Conservation (phyloP, 805 yeast species). For the Myxozyma geophila region DNA sequence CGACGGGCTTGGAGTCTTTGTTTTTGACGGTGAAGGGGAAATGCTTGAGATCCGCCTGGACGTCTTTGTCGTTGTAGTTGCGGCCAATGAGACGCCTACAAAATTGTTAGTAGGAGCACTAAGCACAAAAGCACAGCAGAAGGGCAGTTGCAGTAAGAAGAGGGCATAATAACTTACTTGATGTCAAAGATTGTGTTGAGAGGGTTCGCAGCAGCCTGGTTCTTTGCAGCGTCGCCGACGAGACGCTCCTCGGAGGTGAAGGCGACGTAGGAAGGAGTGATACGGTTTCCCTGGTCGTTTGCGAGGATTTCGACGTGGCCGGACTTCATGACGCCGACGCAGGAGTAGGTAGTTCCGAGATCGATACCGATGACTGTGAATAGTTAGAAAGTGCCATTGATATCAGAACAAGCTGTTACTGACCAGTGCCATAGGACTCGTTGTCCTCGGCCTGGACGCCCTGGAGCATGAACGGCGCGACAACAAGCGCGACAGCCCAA, state of each 20-base stretch:
- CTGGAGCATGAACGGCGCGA: slow-evolving; percentile 45
- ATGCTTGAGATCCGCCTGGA: slow-evolving; percentile 78
- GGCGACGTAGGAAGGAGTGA: slow-evolving; percentile 95
- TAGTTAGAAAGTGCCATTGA: neutral
- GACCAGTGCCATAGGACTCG: slow-evolving; percentile 48
- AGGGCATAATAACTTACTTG: slow-evolving; percentile 46
- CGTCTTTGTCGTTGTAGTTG: slow-evolving; percentile 77
- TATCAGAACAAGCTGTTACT: slow-evolving; percentile 5
- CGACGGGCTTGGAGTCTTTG: slow-evolving; percentile 82
- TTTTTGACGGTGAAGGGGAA: slow-evolving; percentile 83
- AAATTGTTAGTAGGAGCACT: neutral
- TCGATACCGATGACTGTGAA: slow-evolving; percentile 81
- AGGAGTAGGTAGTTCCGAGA: slow-evolving; percentile 96
- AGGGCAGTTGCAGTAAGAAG: slow-evolving; percentile 41
- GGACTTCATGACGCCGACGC: slow-evolving; percentile 87
- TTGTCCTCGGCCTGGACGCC: slow-evolving; percentile 46
- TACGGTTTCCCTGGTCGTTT: slow-evolving; percentile 98
- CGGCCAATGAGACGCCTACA: slow-evolving; percentile 93
- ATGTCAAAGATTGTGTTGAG: slow-evolving; percentile 87
- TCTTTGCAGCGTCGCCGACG: slow-evolving; percentile 97
- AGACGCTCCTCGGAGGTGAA: slow-evolving; percentile 94
- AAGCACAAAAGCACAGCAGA: neutral
- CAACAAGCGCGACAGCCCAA: slow-evolving; percentile 45
- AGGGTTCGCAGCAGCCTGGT: slow-evolving; percentile 97
- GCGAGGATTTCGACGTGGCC: slow-evolving; percentile 95